phyloP scores from a whole-genome alignment of 1,284 basidiomycete genomes.

The Porodaedalea pini region DNA sequence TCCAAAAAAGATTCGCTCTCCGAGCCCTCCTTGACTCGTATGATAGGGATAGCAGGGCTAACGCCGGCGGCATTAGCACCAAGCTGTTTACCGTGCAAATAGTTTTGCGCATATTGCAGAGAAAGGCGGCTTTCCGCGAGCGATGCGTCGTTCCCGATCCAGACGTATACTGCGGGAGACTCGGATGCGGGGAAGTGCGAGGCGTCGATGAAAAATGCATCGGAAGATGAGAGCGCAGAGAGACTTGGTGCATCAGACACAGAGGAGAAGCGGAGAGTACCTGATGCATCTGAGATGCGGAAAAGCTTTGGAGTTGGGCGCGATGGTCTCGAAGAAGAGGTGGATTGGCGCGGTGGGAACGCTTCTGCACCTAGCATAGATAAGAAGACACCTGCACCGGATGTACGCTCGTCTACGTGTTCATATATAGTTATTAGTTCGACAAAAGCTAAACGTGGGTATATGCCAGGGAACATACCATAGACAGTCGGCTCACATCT shows the following conservation, averaged over 20 bases:
- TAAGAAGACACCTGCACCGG: constrained; percentile 39
- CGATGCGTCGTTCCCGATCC: constrained; percentile 51
- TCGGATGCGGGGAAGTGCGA: constrained; percentile 41
- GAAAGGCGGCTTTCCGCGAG: constrained; percentile 47
- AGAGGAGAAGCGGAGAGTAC: constrained; percentile 36
- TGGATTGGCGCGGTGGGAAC: constrained; percentile 25
- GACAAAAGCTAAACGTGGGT: no score
- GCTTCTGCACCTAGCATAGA: constrained; percentile 36
- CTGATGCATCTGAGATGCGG: constrained; percentile 46
- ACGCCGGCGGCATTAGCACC: constrained; percentile 22
- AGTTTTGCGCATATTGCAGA: constrained; percentile 51
- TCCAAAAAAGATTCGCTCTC: constrained; percentile 44
- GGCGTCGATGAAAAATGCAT: constrained; percentile 39
- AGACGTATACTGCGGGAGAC: constrained; percentile 47
- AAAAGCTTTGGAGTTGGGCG: constrained; percentile 34
- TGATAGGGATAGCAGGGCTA: constrained; percentile 39
- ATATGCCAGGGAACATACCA: constrained; percentile 35
- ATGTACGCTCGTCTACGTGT: neutral
- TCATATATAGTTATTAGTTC: no score
- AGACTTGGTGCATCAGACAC: constrained; percentile 31
- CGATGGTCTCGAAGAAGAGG: constrained; percentile 9
- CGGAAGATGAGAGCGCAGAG: constrained; percentile 37
- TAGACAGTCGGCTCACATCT: constrained; percentile 47
- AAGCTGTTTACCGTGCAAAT: constrained; percentile 40
- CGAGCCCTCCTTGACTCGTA: constrained; percentile 49